These are phyloP conservation scores for Penicillium sp. DNA, from an alignment of 2,329 filamentous ascomycete genomes.

Conservation along the genomic window DNA sequence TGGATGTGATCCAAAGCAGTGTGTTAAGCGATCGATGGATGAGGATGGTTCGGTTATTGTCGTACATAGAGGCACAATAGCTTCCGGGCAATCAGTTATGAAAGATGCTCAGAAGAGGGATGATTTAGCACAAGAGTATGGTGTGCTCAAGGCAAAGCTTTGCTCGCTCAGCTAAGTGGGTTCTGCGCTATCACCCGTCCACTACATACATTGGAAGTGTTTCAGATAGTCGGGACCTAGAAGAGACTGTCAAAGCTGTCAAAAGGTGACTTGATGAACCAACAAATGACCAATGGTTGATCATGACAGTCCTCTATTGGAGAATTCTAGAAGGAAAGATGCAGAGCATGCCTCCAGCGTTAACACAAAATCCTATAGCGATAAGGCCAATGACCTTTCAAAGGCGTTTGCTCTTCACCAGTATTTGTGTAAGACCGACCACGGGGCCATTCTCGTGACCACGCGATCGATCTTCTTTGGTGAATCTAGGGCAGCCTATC, in stretches of 20 bases:
- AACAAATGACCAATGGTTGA: slow-evolving; percentile 6
- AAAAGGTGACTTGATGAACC: slow-evolving; percentile 6
- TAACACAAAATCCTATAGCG: too few relatives aligned
- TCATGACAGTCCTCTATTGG: neutral
- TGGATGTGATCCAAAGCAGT: neutral
- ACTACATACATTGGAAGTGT: neutral
- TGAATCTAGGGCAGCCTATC: too few relatives aligned
- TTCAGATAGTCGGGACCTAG: neutral
- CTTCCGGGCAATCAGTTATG: slow-evolving; percentile 18
- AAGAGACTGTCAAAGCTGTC: slow-evolving; percentile 1
- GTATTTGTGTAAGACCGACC: too few relatives aligned
- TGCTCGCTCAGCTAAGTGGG: neutral
- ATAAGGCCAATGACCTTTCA: too few relatives aligned
- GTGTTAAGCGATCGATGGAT: neutral
- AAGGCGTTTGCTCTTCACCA: too few relatives aligned
- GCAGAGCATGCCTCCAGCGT: too few relatives aligned
- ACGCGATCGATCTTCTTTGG: too few relatives aligned
- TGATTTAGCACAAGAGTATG: slow-evolving; percentile 5
- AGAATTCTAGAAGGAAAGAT: too few relatives aligned
- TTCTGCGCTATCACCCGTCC: slow-evolving; percentile 2
- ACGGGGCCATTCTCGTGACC: too few relatives aligned
- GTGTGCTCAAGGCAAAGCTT: slow-evolving; percentile 12
- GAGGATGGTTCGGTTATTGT: neutral
- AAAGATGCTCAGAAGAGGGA: slow-evolving; percentile 18
- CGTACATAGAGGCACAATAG: slow-evolving; percentile 20